Conservation (phyloP, 768 basidiomycete genomes). For the Boletus tylopilopsis region DNA sequence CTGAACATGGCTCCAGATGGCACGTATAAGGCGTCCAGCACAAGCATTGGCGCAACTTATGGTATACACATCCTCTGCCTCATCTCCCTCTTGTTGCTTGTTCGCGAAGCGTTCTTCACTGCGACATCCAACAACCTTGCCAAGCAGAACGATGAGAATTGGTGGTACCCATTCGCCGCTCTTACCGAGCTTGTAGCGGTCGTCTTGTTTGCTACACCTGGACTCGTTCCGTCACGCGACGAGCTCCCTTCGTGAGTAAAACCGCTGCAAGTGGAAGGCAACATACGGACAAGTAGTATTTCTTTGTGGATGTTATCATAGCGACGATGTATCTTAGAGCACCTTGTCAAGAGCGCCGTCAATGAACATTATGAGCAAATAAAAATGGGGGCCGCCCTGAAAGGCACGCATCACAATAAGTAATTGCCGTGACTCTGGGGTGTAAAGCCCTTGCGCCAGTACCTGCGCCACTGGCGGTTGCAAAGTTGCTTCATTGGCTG, state of each 20-base stretch:
- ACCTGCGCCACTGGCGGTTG: no score
- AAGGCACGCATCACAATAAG: no score
- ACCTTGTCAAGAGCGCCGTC: neutral
- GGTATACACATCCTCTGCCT: constrained; percentile 25
- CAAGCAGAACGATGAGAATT: constrained; percentile 27
- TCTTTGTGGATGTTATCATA: neutral
- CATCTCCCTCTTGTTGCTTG: constrained; percentile 26
- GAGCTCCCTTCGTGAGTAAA: constrained; percentile 20
- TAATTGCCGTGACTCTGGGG: no score
- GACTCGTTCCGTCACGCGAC: constrained; percentile 30
- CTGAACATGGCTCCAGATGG: constrained; percentile 17
- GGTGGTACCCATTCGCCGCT: constrained; percentile 34
- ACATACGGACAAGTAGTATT: neutral
- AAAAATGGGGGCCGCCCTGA: no score
- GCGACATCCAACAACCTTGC: constrained; percentile 17
- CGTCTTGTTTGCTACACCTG: constrained; percentile 29
- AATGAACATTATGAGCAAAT: neutral
- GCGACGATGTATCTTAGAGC: neutral
- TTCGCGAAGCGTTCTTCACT: constrained; percentile 30
- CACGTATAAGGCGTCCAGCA: constrained; percentile 14
- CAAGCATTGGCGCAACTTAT: constrained; percentile 18
- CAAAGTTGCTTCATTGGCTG: no score
- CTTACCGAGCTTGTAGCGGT: constrained; percentile 32
- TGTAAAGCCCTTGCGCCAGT: no score
- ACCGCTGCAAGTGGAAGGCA: neutral